Conservation (phyloP, 2,329 filamentous ascomycete genomes). For the Mycocentrospora acerina region DNA sequence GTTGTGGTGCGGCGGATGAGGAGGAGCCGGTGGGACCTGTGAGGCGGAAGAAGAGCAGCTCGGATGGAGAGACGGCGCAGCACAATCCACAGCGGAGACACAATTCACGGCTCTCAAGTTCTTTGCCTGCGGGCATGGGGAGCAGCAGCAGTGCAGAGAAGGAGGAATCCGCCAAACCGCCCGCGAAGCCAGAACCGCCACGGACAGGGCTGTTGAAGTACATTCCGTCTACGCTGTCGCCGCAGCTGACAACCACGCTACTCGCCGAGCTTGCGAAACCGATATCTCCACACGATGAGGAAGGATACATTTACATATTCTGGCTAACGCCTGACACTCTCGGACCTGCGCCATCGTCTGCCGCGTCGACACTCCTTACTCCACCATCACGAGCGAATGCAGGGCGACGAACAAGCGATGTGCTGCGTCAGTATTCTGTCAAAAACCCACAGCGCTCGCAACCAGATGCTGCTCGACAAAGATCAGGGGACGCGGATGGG, state of each 20-base stretch:
- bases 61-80: slow-evolving; percentile 9
- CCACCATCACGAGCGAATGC: slow-evolving; percentile 50
- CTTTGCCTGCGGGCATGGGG: too few species aligned
- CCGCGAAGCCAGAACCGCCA: slow-evolving; percentile 13
- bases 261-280: slow-evolving; percentile 76
- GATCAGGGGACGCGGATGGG: background rate
- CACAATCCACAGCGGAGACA: slow-evolving; percentile 9
- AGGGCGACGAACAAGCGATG: slow-evolving; percentile 34
- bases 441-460: slow-evolving; percentile 13
- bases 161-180: slow-evolving; percentile 25
- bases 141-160: background rate
- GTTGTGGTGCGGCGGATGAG: slow-evolving; percentile 42
- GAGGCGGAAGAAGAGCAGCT: slow-evolving; percentile 43
- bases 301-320: slow-evolving; percentile 97
- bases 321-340: slow-evolving; percentile 76
- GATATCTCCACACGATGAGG: slow-evolving; percentile 71
- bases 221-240: slow-evolving; percentile 68
- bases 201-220: slow-evolving; percentile 59
- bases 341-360: slow-evolving; percentile 54
- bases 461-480: slow-evolving; percentile 7
- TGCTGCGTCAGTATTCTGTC: slow-evolving; percentile 36
- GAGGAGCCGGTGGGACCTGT: slow-evolving; percentile 44
- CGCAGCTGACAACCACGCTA: slow-evolving; percentile 68
- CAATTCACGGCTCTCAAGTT: background rate
- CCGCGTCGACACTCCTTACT: slow-evolving; percentile 49